phyloP scores from a whole-genome alignment of 2,329 filamentous ascomycete species.

The Aspergillus fructus region DNA sequence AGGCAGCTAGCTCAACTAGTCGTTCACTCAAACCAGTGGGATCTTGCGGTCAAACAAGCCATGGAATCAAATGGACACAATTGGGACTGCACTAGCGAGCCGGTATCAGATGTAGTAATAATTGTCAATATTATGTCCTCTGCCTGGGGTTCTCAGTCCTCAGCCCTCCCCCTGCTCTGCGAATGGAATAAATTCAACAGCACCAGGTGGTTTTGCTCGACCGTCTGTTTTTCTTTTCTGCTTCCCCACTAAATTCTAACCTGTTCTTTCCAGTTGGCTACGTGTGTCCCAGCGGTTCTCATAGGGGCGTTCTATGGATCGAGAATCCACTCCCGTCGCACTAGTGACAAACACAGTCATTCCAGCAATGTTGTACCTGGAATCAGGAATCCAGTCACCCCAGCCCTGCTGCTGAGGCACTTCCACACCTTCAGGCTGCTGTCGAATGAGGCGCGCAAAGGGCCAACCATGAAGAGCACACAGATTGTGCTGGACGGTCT shows the following conservation, averaged over 20 bases:
- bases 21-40: slow-evolving; percentile 11
- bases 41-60: slow-evolving; percentile 21
- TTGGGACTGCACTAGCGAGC: slow-evolving; percentile 20
- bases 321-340: slow-evolving; percentile 24
- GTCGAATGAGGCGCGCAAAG: slow-evolving; percentile 5
- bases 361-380: slow-evolving; percentile 13
- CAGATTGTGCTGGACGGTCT: background rate
- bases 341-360: slow-evolving; percentile 27
- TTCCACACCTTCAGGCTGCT: background rate
- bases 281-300: slow-evolving; percentile 2
- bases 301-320: slow-evolving; percentile 11
- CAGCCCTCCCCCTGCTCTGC: no score
- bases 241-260: slow-evolving; percentile 1
- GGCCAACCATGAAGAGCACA: background rate
- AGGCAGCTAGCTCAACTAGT: slow-evolving; percentile 16
- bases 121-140: slow-evolving; percentile 18
- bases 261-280: slow-evolving; percentile 2
- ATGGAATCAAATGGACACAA: slow-evolving; percentile 19
- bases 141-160: background rate
- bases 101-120: slow-evolving; percentile 24
- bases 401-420: background rate
- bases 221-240: background rate
- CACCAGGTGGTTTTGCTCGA: background rate
- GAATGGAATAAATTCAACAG: no score
- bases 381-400: background rate